Evolutionary conservation across 2,329 filamentous ascomycete species (phyloP).

Genomic region (Diplodia seriata): DNA sequence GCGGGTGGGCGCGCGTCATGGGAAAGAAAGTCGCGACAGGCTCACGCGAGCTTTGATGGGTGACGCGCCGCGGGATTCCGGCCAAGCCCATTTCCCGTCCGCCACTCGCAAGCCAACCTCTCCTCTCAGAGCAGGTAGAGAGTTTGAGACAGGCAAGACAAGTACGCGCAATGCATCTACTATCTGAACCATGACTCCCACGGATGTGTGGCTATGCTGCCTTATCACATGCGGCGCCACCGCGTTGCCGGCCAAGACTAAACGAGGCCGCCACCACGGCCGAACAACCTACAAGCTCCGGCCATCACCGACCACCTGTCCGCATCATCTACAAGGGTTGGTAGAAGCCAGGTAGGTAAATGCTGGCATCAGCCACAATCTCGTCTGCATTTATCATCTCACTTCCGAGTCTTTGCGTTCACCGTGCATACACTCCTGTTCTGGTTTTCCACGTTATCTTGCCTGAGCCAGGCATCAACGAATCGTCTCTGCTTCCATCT

Average conservation of each 20-base stretch:
- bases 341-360: background rate
- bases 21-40: slow-evolving; percentile 26
- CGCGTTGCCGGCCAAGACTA: slow-evolving; percentile 15
- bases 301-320: slow-evolving; percentile 21
- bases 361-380: background rate
- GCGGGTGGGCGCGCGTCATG: slow-evolving; percentile 17
- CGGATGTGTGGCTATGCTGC: background rate
- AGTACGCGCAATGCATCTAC: background rate
- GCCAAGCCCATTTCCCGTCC: slow-evolving; percentile 1
- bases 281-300: background rate
- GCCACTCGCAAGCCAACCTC: too few relatives aligned
- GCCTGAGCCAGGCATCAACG: slow-evolving; percentile 19
- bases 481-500: background rate
- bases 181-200: background rate
- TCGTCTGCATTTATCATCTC: background rate
- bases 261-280: slow-evolving; percentile 21
- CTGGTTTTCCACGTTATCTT: background rate
- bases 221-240: background rate
- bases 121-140: background rate
- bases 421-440: background rate
- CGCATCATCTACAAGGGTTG: slow-evolving; percentile 10
- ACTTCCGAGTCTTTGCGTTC: background rate
- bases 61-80: slow-evolving; percentile 15
- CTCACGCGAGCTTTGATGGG: slow-evolving; percentile 16
- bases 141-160: background rate